Evolutionary conservation across 1,284 basidiomycete genomes (phyloP), one percentile per base, ranked within the genome.

Genomic region (Cutaneotrichosporon cutaneum): DNA sequence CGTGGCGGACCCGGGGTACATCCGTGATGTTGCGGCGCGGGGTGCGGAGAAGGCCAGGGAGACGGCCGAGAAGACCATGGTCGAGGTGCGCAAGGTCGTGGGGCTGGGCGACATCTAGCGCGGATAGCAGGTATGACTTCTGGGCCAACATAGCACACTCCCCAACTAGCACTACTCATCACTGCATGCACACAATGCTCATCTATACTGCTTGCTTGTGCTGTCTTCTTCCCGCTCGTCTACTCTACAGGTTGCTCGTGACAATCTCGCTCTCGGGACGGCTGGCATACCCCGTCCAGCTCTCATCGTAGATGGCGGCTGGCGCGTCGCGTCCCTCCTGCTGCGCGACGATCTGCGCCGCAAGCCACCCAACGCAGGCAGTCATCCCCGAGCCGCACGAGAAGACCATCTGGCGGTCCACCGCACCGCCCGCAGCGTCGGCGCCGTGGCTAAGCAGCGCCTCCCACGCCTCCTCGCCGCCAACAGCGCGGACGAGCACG

Each of bases 371-470:
- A 7, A 96, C 82, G 7, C 87, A 91, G 3, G 96, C 96, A 14
- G 94, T 97, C 96, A 99, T 99, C 18, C 96, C 96, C 70, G 90
- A 92, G 52, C 92, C 93, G 80, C 92, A 95, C 61, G 83, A 88
- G 30, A 89, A 85, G 13, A 88, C 83, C 42, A 92, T 16, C 91
- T 75, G 45, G 71, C 67, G 18, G 59, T 82, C 77, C n/a, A 83
- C 78, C 16, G 92, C 76, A 30, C 72, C 64, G 2, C 72, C 65
- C 4, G 68, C 62, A 30, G 61, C 66, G 30, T 93, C 79, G 6
- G 84, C 82, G 26, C 54, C 54, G n/a, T 55, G 24, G 16, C 14
- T 24, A 4, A 58, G 30, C 18, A 83, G 78, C 18, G 93, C 76
- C 42, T 73, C 65, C 56, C 85, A 84, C 59, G 82, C 78, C 56